Evolutionary conservation across 176 grass and related monocot species (phyloP), one percentile per base, ranked within the genome.

Genomic region (Poa pratensis): DNA sequence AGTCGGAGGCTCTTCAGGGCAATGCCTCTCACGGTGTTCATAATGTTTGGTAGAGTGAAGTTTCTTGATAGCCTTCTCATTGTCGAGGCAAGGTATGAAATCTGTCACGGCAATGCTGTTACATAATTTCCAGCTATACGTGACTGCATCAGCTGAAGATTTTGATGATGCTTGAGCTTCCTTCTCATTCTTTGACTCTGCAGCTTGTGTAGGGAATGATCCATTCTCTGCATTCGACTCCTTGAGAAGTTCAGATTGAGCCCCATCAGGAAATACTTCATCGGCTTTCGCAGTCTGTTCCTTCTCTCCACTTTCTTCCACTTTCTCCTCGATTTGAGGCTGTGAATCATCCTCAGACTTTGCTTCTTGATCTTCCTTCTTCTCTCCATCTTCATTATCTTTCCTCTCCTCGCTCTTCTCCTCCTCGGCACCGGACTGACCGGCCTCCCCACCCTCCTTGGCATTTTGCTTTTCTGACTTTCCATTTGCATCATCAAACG

Each of bases 51-150:
- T 99, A 49, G 76, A 84, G 54, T 67, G 84, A 83, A 99, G 92
- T 61, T 91, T 94, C 90, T 90, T 96, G 76, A 99, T 94, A 79
- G 94, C 91, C 84, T 92, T 95, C 85, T 88, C 88, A 53, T 99
- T 96, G 77, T 99, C 97, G 69, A 99, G 94, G 84, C 97, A 99
- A 91, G 97, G 97, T 60, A 99, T 94, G 82, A 96, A 99, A 91
- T 99, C 97, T 48, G 86, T 70, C 5, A 66, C 75, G 13, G 88
- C 81, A 52, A 57, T 84, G 82, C 27, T 93, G 86, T 87, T 92
- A 67, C 97, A 99, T 77, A 99, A 68, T 30, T 94, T 99, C 97
- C 97, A 99, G 81, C 28, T 91, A 89, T 90, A 91, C 73, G 78
- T 87, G 37, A 72, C 45, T 10, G 77, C 69, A 58, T 90, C 82